phyloP scores from a whole-genome alignment of 768 basidiomycete species.

The Leccinum disarticulatum region DNA sequence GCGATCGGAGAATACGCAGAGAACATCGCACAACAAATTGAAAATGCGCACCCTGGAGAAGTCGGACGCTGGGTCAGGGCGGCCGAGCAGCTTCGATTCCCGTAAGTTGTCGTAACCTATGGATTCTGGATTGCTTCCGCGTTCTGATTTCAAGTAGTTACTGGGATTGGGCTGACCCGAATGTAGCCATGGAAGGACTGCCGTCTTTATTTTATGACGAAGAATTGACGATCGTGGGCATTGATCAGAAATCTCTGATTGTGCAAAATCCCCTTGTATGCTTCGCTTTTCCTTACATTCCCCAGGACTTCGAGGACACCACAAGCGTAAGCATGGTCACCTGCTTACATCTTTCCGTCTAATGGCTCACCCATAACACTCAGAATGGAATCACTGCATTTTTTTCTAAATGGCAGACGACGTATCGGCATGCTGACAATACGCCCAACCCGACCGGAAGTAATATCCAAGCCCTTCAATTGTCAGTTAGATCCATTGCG shows the following conservation, averaged over 20 bases:
- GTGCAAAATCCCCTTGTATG: constrained; percentile 23
- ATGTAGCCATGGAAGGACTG: constrained; percentile 18
- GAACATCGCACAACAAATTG: constrained; percentile 26
- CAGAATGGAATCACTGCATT: constrained; percentile 17
- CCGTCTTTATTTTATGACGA: constrained; percentile 22
- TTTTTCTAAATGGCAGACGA: constrained; percentile 20
- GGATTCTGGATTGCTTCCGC: background rate
- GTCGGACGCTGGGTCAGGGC: constrained; percentile 18
- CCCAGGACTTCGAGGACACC: constrained; percentile 20
- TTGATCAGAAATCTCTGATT: constrained; percentile 1
- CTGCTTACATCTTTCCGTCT: background rate
- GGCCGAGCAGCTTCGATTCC: constrained; percentile 29
- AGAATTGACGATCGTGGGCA: constrained; percentile 7
- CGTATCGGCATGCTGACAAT: constrained; percentile 19
- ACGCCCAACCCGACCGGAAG: constrained; percentile 14
- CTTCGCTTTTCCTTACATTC: constrained; percentile 18
- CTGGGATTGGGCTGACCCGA: constrained; percentile 32
- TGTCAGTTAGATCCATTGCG: constrained; percentile 5
- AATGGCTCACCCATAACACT: background rate
- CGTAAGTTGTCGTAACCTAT: constrained; percentile 17
- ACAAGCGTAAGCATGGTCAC: constrained; percentile 5
- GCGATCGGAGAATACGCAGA: constrained; percentile 26
- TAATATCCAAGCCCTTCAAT: constrained; percentile 11
- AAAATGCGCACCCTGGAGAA: constrained; percentile 19
- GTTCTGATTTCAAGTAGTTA: constrained; percentile 15